Conservation (phyloP, 169 alveolate species). For the Plasmodium inui region DNA sequence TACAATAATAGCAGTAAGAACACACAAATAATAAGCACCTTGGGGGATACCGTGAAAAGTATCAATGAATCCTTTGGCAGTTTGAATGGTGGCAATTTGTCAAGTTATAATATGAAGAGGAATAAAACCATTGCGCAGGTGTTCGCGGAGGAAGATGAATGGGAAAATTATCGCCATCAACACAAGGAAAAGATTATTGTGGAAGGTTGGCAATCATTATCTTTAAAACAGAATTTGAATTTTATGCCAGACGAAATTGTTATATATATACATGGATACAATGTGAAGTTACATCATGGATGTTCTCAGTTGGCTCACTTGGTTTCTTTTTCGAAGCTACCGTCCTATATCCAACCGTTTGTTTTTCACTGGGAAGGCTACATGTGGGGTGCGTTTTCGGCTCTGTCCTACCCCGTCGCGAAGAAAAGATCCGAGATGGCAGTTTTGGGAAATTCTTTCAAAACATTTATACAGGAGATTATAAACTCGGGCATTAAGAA, state of each 20-base stretch:
- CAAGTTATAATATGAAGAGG: conserved; percentile 15
- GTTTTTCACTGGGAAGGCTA: conserved; percentile 89
- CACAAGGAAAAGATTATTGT: conserved; percentile 77
- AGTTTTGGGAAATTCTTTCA: conserved; percentile 80
- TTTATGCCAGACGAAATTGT: conserved; percentile 88
- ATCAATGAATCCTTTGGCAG: conserved; percentile 42
- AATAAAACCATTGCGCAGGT: conserved; percentile 79
- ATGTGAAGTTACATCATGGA: conserved; percentile 86
- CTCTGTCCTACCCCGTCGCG: conserved; percentile 83
- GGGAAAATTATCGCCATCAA: conserved; percentile 81
- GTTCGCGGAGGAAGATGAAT: conserved; percentile 86
- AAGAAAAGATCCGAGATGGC: conserved; percentile 76
- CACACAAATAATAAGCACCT: conserved; percentile 13
- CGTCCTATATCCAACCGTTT: conserved; percentile 86
- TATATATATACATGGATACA: conserved; percentile 91
- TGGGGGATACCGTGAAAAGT: conserved; percentile 11
- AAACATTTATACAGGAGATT: conserved; percentile 77
- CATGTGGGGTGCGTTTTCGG: conserved; percentile 84
- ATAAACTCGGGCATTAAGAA: conserved; percentile 77
- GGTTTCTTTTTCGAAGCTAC: conserved; percentile 85
- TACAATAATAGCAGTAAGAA: conserved; percentile 14
- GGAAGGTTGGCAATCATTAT: conserved; percentile 84
- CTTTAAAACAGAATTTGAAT: conserved; percentile 79
- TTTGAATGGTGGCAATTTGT: conserved; percentile 29
- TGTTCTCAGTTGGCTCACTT: conserved; percentile 87